A percentile compares a stretch with the other conserved stretches of the same genome.
Evolutionary conservation across 306 rosid species (phyloP).

Genomic region (Ceratonia siliqua): DNA sequence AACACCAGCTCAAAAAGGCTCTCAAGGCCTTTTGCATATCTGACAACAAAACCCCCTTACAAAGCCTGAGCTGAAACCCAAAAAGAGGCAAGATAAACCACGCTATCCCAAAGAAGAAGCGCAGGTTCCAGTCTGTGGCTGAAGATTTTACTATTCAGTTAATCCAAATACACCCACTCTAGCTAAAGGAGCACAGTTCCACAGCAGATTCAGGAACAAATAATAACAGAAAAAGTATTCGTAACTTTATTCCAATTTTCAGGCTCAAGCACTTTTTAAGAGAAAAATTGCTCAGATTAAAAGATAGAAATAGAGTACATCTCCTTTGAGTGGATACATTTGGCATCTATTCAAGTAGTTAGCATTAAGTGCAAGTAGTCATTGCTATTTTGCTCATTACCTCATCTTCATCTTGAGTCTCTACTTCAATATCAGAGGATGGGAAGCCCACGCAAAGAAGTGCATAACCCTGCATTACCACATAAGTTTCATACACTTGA

Average conservation of each 20-base stretch:
- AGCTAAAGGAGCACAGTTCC: neutral
- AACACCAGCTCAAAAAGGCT: neutral
- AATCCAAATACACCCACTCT: neutral
- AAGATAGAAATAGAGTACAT: neutral
- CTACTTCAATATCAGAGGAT: conserved; percentile 87
- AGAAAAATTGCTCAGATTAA: neutral
- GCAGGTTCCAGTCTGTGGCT: neutral
- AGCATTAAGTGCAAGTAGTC: conserved; percentile 19
- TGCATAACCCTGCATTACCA: conserved; percentile 85
- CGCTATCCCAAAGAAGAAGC: neutral
- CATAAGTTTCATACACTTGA: conserved; percentile 8
- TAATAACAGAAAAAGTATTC: neutral
- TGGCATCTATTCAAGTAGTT: conserved; percentile 14
- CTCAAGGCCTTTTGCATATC: no score
- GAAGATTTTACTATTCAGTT: neutral
- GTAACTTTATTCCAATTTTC: conserved; percentile 3
- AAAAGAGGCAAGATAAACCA: neutral
- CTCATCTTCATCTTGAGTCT: conserved; percentile 99
- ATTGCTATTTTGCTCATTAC: conserved; percentile 41
- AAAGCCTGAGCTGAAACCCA: neutral
- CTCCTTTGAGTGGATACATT: neutral
- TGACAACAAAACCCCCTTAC: neutral
- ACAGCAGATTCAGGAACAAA: conserved; percentile 12
- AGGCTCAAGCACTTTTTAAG: neutral
- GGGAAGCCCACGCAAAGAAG: conserved; percentile 98